These are phyloP conservation scores for Clonostachys sp. DNA, from an alignment of 2,329 filamentous ascomycete species.

Conservation along the genomic window DNA sequence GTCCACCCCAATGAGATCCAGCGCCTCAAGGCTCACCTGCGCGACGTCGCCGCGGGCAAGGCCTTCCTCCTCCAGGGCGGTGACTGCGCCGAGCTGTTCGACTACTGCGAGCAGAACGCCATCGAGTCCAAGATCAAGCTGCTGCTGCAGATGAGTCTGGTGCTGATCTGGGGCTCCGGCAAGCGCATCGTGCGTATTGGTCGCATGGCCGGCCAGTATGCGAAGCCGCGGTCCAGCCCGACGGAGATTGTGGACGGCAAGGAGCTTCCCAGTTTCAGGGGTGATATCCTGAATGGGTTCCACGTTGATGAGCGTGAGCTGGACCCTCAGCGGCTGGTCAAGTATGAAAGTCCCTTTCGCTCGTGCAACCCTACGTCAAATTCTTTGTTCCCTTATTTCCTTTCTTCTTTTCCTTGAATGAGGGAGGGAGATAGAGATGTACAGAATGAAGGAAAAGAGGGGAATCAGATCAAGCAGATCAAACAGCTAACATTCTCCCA, in stretches of 20 bases:
- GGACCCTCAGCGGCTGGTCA: constrained; percentile 79
- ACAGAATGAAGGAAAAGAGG: no score
- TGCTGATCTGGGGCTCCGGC: constrained; percentile 82
- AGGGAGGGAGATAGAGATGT: background rate
- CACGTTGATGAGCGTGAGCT: constrained; percentile 69
- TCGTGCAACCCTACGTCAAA: background rate
- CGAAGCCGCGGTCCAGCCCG: constrained; percentile 87
- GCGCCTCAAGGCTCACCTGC: constrained; percentile 71
- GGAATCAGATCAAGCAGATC: background rate
- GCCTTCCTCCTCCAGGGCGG: constrained; percentile 94
- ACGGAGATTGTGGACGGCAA: constrained; percentile 77
- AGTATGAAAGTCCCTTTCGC: constrained; percentile 26
- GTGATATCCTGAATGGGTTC: constrained; percentile 93
- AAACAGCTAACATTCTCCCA: constrained; percentile 15
- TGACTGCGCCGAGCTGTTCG: constrained; percentile 95
- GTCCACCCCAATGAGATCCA: constrained; percentile 79
- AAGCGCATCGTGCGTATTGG: constrained; percentile 89
- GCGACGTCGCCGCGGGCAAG: constrained; percentile 83
- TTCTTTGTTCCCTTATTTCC: background rate
- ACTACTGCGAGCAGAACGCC: constrained; percentile 84
- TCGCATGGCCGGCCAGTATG: constrained; percentile 95
- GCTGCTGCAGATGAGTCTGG: constrained; percentile 92
- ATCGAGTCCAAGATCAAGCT: constrained; percentile 98
- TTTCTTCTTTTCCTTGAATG: background rate
- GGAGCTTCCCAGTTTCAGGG: constrained; percentile 84